A percentile compares a stretch with the other conserved stretches of the same genome.
phyloP scores from a whole-genome alignment of 192 early-diverging fungal genomes.

The Tieghemiomyces parasiticus region DNA sequence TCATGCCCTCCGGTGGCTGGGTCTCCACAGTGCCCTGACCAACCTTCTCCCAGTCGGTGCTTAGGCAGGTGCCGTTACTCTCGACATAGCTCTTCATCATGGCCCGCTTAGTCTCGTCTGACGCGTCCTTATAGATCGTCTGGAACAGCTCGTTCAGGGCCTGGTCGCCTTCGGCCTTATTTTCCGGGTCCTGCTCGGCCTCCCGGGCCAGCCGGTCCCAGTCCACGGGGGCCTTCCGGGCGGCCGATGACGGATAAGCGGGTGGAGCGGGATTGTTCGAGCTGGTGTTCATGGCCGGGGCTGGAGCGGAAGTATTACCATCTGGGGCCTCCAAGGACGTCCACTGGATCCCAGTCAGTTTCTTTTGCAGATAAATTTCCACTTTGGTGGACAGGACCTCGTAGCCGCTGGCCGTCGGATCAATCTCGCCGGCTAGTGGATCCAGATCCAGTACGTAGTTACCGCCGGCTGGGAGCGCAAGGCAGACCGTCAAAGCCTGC shows the following conservation, averaged over 20 bases:
- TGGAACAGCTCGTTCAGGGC: slow-evolving; percentile 88
- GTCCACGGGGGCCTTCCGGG: slow-evolving; percentile 45
- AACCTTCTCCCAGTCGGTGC: slow-evolving; percentile 94
- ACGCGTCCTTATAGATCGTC: slow-evolving; percentile 80
- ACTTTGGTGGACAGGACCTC: slow-evolving; percentile 88
- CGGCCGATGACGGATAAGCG: slow-evolving; percentile 29
- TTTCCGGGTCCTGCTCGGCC: slow-evolving; percentile 58
- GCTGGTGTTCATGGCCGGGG: slow-evolving; percentile 25
- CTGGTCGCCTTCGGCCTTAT: slow-evolving; percentile 80
- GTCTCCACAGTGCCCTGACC: slow-evolving; percentile 68
- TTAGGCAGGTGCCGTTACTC: slow-evolving; percentile 84
- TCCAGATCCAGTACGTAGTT: slow-evolving; percentile 89
- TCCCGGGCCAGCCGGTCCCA: slow-evolving; percentile 71
- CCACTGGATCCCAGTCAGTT: slow-evolving; percentile 66
- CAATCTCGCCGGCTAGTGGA: slow-evolving; percentile 65
- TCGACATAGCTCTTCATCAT: slow-evolving; percentile 99
- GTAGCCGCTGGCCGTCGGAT: slow-evolving; percentile 49
- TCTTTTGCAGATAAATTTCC: slow-evolving; percentile 81
- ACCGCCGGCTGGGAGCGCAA: slow-evolving; percentile 68
- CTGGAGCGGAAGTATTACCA: slow-evolving; percentile 38
- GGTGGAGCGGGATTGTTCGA: slow-evolving; percentile 22
- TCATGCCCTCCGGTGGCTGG: slow-evolving; percentile 84
- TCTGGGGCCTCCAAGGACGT: slow-evolving; percentile 60
- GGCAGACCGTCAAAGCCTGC: slow-evolving; percentile 52
- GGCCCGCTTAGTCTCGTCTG: slow-evolving; percentile 70